Evolutionary conservation across 2,329 filamentous ascomycete species (phyloP).

Genomic region (Karstenula rhodostoma): DNA sequence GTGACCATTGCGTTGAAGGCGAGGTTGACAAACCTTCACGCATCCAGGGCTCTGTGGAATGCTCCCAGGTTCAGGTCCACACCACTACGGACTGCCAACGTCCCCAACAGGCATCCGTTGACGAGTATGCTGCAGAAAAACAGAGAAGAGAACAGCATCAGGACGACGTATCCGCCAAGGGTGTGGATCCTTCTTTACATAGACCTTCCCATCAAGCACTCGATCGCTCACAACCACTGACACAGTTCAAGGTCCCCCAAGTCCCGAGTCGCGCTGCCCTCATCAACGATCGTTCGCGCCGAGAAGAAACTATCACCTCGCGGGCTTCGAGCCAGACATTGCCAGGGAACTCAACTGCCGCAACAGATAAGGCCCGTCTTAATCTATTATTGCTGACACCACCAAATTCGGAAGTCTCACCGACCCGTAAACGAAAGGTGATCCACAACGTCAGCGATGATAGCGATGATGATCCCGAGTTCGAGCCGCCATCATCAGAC

Average conservation of each 20-base stretch:
- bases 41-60: too few relatives aligned
- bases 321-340: slow-evolving; percentile 14
- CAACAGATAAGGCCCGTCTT: neutral
- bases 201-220: neutral
- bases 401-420: neutral
- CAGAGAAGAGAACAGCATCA: too few relatives aligned
- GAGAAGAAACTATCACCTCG: slow-evolving; percentile 11
- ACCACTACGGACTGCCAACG: too few relatives aligned
- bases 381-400: slow-evolving; percentile 16
- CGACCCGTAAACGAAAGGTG: slow-evolving; percentile 12
- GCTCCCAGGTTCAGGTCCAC: too few relatives aligned
- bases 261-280: slow-evolving; percentile 5
- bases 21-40: too few relatives aligned
- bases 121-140: too few relatives aligned
- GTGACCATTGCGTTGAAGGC: too few relatives aligned
- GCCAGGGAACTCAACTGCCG: neutral
- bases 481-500: slow-evolving; percentile 17
- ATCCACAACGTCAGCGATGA: slow-evolving; percentile 20
- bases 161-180: too few relatives aligned
- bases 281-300: slow-evolving; percentile 1
- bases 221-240: neutral
- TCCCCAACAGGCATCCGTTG: too few relatives aligned
- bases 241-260: slow-evolving; percentile 21
- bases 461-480: slow-evolving; percentile 18
- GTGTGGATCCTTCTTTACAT: slow-evolving; percentile 9